A percentile compares a stretch with the other conserved stretches of the same genome.
phyloP scores from a whole-genome alignment of 768 basidiomycete genomes.

The Boletus tomentosulus region DNA sequence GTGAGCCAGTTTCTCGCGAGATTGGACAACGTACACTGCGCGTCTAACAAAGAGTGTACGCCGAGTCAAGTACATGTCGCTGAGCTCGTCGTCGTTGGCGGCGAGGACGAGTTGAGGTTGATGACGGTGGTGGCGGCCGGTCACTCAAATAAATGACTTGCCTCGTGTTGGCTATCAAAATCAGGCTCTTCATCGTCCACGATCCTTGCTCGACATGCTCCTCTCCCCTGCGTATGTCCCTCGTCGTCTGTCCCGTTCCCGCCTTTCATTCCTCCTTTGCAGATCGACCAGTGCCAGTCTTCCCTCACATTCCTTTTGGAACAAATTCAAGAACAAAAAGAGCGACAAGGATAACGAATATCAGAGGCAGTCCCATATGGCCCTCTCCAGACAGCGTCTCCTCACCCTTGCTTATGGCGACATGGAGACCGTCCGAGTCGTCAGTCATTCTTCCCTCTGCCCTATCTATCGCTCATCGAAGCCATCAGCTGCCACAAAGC shows the following conservation, averaged over 20 bases:
- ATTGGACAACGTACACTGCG: too few species aligned
- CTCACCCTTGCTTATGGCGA: slow-evolving; percentile 80
- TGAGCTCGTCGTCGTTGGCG: too few species aligned
- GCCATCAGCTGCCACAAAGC: slow-evolving; percentile 58
- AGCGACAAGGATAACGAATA: slow-evolving; percentile 59
- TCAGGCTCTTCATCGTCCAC: slow-evolving; percentile 22
- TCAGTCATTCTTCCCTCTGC: slow-evolving; percentile 15
- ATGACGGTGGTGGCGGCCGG: background rate
- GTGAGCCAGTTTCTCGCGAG: too few species aligned
- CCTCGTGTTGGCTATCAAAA: slow-evolving; percentile 50
- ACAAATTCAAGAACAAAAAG: slow-evolving; percentile 66
- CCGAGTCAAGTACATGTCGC: slow-evolving; percentile 15
- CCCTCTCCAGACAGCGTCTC: slow-evolving; percentile 68
- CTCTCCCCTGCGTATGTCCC: slow-evolving; percentile 72
- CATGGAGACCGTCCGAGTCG: slow-evolving; percentile 82
- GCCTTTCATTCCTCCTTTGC: slow-evolving; percentile 34
- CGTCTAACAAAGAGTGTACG: background rate
- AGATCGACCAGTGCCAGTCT: slow-evolving; percentile 68
- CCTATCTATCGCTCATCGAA: slow-evolving; percentile 1
- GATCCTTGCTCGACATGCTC: slow-evolving; percentile 50
- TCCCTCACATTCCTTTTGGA: slow-evolving; percentile 47
- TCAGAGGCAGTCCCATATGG: slow-evolving; percentile 55
- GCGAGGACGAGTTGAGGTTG: too few species aligned
- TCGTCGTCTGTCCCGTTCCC: slow-evolving; percentile 16
- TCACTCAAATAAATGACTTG: slow-evolving; percentile 16